phyloP scores from a whole-genome alignment of 371 early-diverging fungal species.

The Fennellomyces sp. region DNA sequence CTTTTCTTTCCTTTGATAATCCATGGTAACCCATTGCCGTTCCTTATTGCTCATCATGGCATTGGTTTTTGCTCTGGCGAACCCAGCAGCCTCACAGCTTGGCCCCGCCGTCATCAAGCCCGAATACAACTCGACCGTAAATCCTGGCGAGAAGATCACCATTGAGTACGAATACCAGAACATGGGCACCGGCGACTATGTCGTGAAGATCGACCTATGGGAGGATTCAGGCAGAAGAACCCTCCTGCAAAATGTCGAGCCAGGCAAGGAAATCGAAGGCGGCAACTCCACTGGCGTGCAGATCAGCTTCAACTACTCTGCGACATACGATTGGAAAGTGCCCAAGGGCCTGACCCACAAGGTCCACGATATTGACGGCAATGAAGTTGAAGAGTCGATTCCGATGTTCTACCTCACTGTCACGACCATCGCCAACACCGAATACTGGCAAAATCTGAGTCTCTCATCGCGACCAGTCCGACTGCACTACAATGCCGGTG shows the following conservation, averaged over 20 bases:
- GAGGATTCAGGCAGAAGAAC: conserved; percentile 15
- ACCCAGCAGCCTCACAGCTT: conserved; percentile 26
- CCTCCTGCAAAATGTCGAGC: conserved; percentile 22
- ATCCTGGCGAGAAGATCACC: conserved; percentile 28
- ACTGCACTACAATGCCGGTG: conserved; percentile 11
- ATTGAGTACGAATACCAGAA: conserved; percentile 40
- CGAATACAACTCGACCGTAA: conserved; percentile 28
- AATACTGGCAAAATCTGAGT: background rate
- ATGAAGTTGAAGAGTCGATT: background rate
- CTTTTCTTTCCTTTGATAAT: background rate
- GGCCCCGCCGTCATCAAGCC: conserved; percentile 36
- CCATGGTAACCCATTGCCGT: background rate
- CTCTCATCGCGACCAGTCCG: conserved; percentile 5
- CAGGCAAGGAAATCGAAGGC: conserved; percentile 14
- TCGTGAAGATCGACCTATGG: conserved; percentile 34
- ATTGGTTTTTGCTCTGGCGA: background rate
- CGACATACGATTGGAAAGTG: conserved; percentile 41
- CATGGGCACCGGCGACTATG: conserved; percentile 38
- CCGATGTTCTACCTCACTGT: conserved; percentile 7
- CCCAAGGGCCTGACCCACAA: conserved; percentile 22
- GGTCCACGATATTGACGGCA: background rate
- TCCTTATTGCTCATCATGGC: background rate
- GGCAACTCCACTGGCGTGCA: conserved; percentile 39
- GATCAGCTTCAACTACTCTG: conserved; percentile 20
- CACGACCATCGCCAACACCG: background rate